Conservation (phyloP, 805 yeast genomes). For the Metschnikowia kunwiensis region DNA sequence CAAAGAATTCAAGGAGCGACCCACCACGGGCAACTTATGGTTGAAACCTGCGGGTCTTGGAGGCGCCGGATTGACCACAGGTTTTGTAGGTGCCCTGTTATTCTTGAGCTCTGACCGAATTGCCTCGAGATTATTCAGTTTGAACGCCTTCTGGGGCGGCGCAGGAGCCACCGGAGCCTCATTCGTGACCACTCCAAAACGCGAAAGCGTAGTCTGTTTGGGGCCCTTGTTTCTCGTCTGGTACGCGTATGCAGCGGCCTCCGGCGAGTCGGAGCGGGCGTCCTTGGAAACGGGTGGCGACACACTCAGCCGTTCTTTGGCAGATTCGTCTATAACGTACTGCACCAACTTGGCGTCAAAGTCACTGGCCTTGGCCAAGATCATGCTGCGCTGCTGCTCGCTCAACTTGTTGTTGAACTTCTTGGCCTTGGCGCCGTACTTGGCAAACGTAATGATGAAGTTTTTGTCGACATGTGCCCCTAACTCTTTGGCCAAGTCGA, state of each 20-base stretch:
- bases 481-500: conserved; percentile 60
- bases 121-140: conserved; percentile 32
- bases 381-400: conserved; percentile 60
- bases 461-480: conserved; percentile 49
- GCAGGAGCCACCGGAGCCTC: conserved; percentile 37
- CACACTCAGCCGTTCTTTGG: conserved; percentile 34
- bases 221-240: conserved; percentile 23
- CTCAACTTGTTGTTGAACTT: conserved; percentile 68
- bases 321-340: conserved; percentile 28
- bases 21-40: conserved; percentile 28
- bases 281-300: conserved; percentile 10
- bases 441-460: conserved; percentile 55
- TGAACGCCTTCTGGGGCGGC: conserved; percentile 28
- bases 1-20: conserved; percentile 36
- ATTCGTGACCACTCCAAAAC: conserved; percentile 33
- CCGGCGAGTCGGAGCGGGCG: conserved; percentile 18
- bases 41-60: conserved; percentile 56
- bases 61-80: conserved; percentile 40
- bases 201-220: conserved; percentile 34
- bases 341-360: conserved; percentile 57
- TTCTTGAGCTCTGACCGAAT: conserved; percentile 31
- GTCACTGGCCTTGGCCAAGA: conserved; percentile 57
- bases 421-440: conserved; percentile 63
- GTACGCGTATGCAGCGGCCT: conserved; percentile 14
- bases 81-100: conserved; percentile 18